Percentiles rank a stretch among this genome's conserved stretches.
Evolutionary conservation across 192 early-diverging fungal genomes (phyloP).

Genomic region (Coemansia sp.): DNA sequence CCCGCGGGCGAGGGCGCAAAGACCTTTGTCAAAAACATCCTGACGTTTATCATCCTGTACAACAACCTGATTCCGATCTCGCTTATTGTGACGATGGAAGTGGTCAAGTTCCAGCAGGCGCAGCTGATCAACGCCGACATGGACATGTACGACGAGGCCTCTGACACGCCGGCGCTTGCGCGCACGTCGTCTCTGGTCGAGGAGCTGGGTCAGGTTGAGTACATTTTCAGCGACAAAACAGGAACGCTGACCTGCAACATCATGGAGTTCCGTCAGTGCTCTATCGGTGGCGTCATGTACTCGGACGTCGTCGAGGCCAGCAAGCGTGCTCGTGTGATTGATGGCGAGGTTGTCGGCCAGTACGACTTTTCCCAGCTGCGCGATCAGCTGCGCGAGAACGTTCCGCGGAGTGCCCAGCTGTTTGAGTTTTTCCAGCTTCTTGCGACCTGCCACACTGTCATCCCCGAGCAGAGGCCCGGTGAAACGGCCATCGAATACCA

Average conservation of each 20-base stretch:
- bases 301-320: conserved; percentile 88
- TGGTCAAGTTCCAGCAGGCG: conserved; percentile 92
- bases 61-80: conserved; percentile 99
- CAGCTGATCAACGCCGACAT: conserved; percentile 88
- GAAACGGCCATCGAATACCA: conserved; percentile 83
- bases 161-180: conserved; percentile 90
- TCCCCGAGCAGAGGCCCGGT: conserved; percentile 75
- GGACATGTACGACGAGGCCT: conserved; percentile 95
- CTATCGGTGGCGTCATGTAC: conserved; percentile 91
- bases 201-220: conserved; percentile 96
- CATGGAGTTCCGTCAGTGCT: conserved; percentile 88
- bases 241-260: conserved; percentile 86
- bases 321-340: conserved; percentile 75
- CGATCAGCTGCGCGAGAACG: conserved; percentile 55
- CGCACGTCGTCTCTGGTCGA: conserved; percentile 93
- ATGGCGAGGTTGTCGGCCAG: conserved; percentile 68
- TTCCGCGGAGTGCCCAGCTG: conserved; percentile 67
- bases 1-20: conserved; percentile 38
- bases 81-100: conserved; percentile 98
- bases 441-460: conserved; percentile 97
- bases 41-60: conserved; percentile 98
- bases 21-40: conserved; percentile 84
- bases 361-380: conserved; percentile 66
- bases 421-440: conserved; percentile 89
- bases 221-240: conserved; percentile 97